phyloP scores from a whole-genome alignment of 2,329 filamentous ascomycete species.

The Fonsecaea nubica region DNA sequence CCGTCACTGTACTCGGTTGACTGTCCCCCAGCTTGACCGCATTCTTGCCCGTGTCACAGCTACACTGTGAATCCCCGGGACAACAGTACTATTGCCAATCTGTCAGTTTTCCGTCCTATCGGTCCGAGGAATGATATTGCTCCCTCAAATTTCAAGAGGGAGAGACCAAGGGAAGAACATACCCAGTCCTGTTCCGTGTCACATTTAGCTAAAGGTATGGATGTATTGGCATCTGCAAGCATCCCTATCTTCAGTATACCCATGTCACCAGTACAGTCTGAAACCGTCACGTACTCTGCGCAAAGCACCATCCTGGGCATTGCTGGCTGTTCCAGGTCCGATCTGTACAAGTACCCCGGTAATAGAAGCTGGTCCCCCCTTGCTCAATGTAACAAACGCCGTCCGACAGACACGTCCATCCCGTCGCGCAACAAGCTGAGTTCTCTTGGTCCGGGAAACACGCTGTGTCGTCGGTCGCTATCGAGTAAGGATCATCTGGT shows the following conservation, averaged over 20 bases:
- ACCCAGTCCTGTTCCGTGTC: constrained; percentile 18
- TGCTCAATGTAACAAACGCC: constrained; percentile 26
- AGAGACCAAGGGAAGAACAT: neutral
- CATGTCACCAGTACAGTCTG: neutral
- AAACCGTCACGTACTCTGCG: constrained; percentile 18
- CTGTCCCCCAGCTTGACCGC: constrained; percentile 22
- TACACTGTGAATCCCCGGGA: constrained; percentile 16
- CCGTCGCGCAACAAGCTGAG: constrained; percentile 27
- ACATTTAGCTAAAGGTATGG: constrained; percentile 24
- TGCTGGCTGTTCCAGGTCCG: constrained; percentile 28
- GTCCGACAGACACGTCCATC: constrained; percentile 26
- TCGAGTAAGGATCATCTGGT: constrained; percentile 23
- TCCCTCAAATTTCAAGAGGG: neutral
- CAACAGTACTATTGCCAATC: constrained; percentile 16
- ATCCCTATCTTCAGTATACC: neutral
- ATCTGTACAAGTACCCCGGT: constrained; percentile 29
- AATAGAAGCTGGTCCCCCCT: constrained; percentile 7
- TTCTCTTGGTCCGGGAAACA: constrained; percentile 30
- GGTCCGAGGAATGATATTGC: neutral
- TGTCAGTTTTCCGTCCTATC: neutral
- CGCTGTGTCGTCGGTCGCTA: constrained; percentile 25
- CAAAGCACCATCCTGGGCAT: constrained; percentile 31
- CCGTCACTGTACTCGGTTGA: constrained; percentile 23
- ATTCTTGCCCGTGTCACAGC: constrained; percentile 24
- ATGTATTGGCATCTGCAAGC: constrained; percentile 19